A percentile compares a stretch with the other conserved stretches of the same genome.
Conservation (phyloP, 2,329 filamentous ascomycete genomes). For the Paecilomyces fulvus region DNA sequence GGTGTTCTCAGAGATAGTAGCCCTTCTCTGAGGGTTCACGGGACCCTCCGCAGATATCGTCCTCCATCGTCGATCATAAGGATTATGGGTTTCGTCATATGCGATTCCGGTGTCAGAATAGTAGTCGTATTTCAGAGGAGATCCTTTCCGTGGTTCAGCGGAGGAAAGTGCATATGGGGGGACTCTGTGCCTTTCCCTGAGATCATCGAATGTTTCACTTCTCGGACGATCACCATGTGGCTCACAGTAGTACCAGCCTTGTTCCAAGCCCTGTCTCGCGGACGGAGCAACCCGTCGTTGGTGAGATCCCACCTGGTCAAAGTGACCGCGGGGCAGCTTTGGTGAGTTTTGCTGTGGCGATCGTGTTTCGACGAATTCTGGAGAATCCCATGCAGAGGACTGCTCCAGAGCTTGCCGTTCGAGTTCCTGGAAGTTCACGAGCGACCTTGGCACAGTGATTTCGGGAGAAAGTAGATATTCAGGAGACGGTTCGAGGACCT, state of each 20-base stretch:
- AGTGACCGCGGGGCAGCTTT: neutral
- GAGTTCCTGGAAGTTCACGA: neutral
- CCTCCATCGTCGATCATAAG: neutral
- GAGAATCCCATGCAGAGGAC: neutral
- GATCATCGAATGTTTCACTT: neutral
- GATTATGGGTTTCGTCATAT: neutral
- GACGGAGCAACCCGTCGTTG: neutral
- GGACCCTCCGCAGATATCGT: neutral
- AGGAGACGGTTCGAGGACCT: neutral
- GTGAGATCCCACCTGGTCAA: neutral
- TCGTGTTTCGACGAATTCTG: neutral
- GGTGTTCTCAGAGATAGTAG: slow-evolving; percentile 22
- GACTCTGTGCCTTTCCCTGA: neutral
- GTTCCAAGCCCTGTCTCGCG: neutral
- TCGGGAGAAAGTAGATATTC: neutral
- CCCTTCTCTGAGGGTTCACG: slow-evolving; percentile 2
- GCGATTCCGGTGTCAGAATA: neutral
- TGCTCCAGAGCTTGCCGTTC: neutral
- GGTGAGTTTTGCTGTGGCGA: neutral
- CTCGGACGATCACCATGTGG: neutral
- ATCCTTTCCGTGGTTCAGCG: neutral
- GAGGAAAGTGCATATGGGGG: neutral
- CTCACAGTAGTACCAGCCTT: neutral
- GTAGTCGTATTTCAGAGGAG: neutral
- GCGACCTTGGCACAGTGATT: neutral